Percentiles rank a stretch among this genome's conserved stretches.
These are phyloP conservation scores for Lentinus polychrous DNA, from an alignment of 1,284 basidiomycete species.

Conservation along the genomic window DNA sequence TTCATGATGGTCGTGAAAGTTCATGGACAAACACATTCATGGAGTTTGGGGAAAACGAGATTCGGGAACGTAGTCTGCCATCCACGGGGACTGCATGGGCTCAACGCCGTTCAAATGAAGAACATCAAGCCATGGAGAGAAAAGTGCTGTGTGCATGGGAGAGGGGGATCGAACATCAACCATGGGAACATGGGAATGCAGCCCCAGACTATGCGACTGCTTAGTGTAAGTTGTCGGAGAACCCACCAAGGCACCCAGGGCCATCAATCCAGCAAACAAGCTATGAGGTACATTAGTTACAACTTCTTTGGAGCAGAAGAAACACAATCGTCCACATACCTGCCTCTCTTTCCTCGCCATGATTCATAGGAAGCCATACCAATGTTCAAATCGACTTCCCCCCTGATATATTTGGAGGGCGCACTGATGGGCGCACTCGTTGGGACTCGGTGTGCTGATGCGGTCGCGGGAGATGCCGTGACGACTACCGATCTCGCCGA, in stretches of 20 bases:
- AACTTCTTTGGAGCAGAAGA: neutral
- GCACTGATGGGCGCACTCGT: too few relatives aligned
- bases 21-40: neutral
- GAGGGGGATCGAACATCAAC: conserved; percentile 17
- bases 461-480: too few relatives aligned
- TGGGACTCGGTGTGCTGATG: too few relatives aligned
- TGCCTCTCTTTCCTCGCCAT: conserved; percentile 18
- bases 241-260: conserved; percentile 17
- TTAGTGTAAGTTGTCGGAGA: conserved; percentile 15
- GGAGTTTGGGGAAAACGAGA: neutral
- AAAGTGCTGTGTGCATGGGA: conserved; percentile 18
- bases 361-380: conserved; percentile 22
- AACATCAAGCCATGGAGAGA: conserved; percentile 21
- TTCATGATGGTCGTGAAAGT: neutral
- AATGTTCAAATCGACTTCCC: conserved; percentile 13
- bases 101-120: conserved; percentile 20
- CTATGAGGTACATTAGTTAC: neutral
- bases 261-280: conserved; percentile 20
- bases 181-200: conserved; percentile 1
- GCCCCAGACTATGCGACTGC: conserved; percentile 11
- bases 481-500: too few relatives aligned
- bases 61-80: conserved; percentile 11
- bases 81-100: conserved; percentile 20
- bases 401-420: too few relatives aligned
- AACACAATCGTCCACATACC: conserved; percentile 9